Evolutionary conservation across 2,329 filamentous ascomycete species (phyloP).

Genomic region (Paraphoma sp.): DNA sequence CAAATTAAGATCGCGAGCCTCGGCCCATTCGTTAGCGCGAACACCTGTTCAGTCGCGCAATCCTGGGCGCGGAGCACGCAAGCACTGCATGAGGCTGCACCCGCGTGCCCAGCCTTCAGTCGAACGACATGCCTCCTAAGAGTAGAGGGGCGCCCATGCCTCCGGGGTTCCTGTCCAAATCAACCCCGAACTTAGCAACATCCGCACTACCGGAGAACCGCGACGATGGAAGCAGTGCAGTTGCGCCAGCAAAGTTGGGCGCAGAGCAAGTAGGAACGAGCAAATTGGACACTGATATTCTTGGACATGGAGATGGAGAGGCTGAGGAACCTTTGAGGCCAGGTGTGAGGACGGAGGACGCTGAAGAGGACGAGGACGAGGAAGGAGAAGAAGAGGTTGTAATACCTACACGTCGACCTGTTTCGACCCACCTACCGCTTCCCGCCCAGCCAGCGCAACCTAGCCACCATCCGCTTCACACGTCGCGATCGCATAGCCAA

Average conservation of each 20-base stretch:
- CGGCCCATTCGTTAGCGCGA: conserved; percentile 19
- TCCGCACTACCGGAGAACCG: neutral
- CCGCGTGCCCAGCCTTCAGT: neutral
- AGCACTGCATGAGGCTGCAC: conserved; percentile 16
- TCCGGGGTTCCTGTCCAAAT: conserved; percentile 53
- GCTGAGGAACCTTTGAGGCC: too few species aligned
- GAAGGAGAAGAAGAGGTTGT: conserved; percentile 14
- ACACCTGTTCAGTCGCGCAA: conserved; percentile 16
- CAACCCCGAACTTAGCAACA: conserved; percentile 55
- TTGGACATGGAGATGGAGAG: too few species aligned
- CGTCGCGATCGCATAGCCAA: conserved; percentile 55
- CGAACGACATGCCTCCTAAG: conserved; percentile 50
- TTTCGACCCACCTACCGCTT: too few species aligned
- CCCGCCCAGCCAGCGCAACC: too few species aligned
- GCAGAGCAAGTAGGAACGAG: neutral
- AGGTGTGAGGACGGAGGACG: conserved; percentile 19
- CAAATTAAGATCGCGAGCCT: conserved; percentile 6
- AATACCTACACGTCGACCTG: conserved; percentile 31
- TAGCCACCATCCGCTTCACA: conserved; percentile 39
- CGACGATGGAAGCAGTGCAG: neutral
- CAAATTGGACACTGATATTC: neutral
- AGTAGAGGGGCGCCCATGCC: conserved; percentile 51
- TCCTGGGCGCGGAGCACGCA: conserved; percentile 23
- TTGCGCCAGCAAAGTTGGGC: neutral
- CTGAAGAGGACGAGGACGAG: conserved; percentile 9